Evolutionary conservation across 2,329 filamentous ascomycete genomes (phyloP).

Genomic region (Scedosporium boydii): DNA sequence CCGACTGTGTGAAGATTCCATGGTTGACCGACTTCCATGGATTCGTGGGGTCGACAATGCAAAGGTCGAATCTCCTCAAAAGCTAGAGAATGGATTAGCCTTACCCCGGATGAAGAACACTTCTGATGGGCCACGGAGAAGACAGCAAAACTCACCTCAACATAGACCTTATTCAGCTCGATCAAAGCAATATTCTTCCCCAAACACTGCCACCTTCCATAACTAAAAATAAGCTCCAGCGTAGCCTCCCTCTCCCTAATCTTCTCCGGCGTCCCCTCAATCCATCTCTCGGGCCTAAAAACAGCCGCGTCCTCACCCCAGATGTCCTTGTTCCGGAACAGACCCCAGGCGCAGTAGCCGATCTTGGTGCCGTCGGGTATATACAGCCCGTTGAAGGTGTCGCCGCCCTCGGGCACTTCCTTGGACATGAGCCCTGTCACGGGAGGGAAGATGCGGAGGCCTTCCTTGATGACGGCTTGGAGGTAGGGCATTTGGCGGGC

Average conservation of each 20-base stretch:
- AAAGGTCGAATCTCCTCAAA: conserved; percentile 17
- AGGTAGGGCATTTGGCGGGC: conserved; percentile 30
- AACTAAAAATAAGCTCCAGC: conserved; percentile 28
- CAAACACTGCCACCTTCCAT: conserved; percentile 28
- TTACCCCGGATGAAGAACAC: background rate
- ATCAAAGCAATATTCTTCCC: conserved; percentile 27
- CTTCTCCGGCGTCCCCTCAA: conserved; percentile 23
- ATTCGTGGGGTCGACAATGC: conserved; percentile 15
- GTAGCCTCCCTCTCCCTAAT: conserved; percentile 23
- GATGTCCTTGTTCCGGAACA: conserved; percentile 21
- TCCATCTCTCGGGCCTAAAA: conserved; percentile 26
- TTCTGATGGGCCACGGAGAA: background rate
- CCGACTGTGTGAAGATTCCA: conserved; percentile 13
- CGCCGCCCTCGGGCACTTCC: conserved; percentile 19
- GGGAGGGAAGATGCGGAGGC: conserved; percentile 26
- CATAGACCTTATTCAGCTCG: conserved; percentile 28
- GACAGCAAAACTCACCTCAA: conserved; percentile 23
- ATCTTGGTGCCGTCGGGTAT: conserved; percentile 23
- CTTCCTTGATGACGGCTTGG: conserved; percentile 41
- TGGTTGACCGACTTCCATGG: conserved; percentile 19
- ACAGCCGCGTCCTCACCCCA: conserved; percentile 24
- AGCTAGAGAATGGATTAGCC: conserved; percentile 10
- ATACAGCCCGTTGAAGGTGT: conserved; percentile 20
- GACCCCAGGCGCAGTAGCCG: conserved; percentile 23
- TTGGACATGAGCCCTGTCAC: conserved; percentile 27